Evolutionary conservation across 2,329 filamentous ascomycete species (phyloP), one percentile per base, ranked within the genome.

Genomic region (Cytospora paraplurivora): DNA sequence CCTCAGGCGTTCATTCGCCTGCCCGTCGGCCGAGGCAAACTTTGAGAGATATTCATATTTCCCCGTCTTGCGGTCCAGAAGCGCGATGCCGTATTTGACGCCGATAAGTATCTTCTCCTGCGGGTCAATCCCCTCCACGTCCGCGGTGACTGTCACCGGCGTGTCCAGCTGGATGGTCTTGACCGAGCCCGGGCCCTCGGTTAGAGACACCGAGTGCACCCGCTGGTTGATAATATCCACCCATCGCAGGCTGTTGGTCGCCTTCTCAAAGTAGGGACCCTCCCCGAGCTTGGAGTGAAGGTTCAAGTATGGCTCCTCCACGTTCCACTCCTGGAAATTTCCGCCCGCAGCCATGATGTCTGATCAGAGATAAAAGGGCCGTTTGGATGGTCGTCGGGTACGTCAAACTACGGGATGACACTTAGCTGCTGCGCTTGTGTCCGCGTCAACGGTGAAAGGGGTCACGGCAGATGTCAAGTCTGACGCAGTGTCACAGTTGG

Each of bases 221-320:
- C 87, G 86, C 73, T 90, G 84, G 73, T 89, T 86, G 75, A 88
- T 89, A 76, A 97, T 93, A 76, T 97, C 93, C 66, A 93, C 86
- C 74, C 92, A 93, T 67, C 91, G 89, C 64, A 94, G 78, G 54
- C 80, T 82, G 74, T 90, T 83, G 57, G 83, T 86, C 27, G 77
- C 78, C 64, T 82, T 78, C 74, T 93, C 89, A 78, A 87, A 92
- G 77, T 87, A 92, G 1, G 90, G 90, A 0, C 85, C 91, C 76
- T 94, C 91, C 67, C 88, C 89, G 35, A 93, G 82, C 15, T 78
- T 79, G 77, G 89, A 92, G 68, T 85, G 82, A 62, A 85, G 76
- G 68, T 87, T 78, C 66, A 93, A 80, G 76, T 83, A 86, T 7
- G 83, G 82, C 74, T 81, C 72, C 52, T 72, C 77, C 67, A 82